Base-by-base conservation (phyloP, 495 filamentous ascomycete genomes). In the Podospora pseudopauciseta region DNA sequence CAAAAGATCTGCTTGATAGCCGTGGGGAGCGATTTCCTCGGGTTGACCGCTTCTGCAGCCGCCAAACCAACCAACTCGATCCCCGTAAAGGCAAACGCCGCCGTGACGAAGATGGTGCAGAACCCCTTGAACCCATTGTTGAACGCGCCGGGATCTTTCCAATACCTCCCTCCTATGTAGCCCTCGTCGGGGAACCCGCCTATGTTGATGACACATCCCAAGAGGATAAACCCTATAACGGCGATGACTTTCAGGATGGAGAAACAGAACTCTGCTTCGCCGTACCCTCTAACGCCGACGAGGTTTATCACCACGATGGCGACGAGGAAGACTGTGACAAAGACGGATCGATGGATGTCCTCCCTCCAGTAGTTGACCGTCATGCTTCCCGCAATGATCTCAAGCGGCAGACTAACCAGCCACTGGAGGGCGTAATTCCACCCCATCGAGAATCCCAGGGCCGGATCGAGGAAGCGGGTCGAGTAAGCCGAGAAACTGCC, bases 371-470 rank as follows among this genome's bases (percentile, higher is more conserved):
- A 97, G 54, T 89, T 83, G 59, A 97, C 89, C 9, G 93, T 97
- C 49, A 97, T 89, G 26, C 93, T 90, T 11, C 93, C 94, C 2
- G 95, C 89, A 64, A 97, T 91, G 63, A 97, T 91, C 79, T 99
- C 95, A 27, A 97, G 82, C 0, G 95, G 95, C 15, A 99, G 79
- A 1, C 93, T 89, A 44, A 93, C 83, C 0, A 98, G 86, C 95
- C 95, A 97, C 82, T 97, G 93, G 73, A 99, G 73, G 4, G 92
- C 93, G 77, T 99, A 99, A 69, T 97, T 97, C 94, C 94, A 97
- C 30, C 95, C 95, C 92, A 97, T 96, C 59, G 95, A 94, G 73
- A 97, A 97, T 0, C 95, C 95, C 94, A 94, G 97, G 3, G 94
- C 92, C 13, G 94, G 94, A 73, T 97, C 94, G 11, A 97, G 74